Conservation (phyloP, 169 alveolate species). For the Plasmodium inui region DNA sequence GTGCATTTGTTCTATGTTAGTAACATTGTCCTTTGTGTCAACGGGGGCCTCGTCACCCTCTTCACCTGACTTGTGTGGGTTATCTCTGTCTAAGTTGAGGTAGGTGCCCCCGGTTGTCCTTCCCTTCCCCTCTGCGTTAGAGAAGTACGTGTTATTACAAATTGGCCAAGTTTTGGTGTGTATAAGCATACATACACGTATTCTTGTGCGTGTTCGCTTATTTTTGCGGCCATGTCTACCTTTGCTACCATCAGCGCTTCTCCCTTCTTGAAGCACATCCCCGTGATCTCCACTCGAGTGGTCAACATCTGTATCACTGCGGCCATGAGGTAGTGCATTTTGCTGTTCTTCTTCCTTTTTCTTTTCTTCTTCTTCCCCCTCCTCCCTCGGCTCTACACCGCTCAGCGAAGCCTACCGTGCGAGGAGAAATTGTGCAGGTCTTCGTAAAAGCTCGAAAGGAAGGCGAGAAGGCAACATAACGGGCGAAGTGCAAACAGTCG, state of each 20-base stretch:
- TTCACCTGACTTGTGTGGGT: not conserved
- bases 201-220: not conserved
- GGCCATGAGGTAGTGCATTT: not conserved
- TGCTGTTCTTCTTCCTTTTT: not conserved
- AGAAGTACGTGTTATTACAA: not conserved
- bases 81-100: not conserved
- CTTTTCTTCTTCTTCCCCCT: not conserved
- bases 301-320: not conserved
- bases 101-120: not conserved
- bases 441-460: not conserved
- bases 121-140: not conserved
- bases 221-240: not conserved
- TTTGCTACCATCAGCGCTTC: not conserved
- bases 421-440: not conserved
- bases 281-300: not conserved
- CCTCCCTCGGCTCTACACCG: not conserved
- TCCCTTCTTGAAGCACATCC: constrained; percentile 5
- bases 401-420: not conserved
- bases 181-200: not conserved
- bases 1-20: not conserved
- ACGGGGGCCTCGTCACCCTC: not conserved
- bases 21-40: not conserved
- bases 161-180: not conserved
- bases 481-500: not conserved
- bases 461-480: not conserved